phyloP scores from a whole-genome alignment of 768 basidiomycete genomes.

The Lactarius sanguifluus region DNA sequence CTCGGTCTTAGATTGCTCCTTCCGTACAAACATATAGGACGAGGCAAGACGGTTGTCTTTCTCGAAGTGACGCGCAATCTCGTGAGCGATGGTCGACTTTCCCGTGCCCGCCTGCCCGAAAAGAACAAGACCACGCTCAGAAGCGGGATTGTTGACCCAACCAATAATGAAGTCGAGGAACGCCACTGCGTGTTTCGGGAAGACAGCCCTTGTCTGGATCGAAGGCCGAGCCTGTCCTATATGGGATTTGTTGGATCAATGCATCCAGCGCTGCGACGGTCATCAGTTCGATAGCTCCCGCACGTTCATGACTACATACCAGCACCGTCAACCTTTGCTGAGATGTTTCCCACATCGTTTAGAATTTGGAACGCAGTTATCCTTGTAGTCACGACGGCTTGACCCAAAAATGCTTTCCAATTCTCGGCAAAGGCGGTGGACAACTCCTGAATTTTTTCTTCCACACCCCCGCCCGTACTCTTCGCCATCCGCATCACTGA shows the following conservation, averaged over 20 bases:
- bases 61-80: neutral
- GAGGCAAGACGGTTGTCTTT: neutral
- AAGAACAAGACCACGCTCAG: neutral
- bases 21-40: neutral
- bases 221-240: no score
- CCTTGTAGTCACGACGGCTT: neutral
- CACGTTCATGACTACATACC: neutral
- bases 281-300: neutral
- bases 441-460: neutral
- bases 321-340: neutral
- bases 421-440: neutral
- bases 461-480: neutral
- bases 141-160: neutral
- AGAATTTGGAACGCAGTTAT: slow-evolving; percentile 1
- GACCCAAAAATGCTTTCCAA: neutral
- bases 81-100: neutral
- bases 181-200: neutral
- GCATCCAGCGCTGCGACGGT: no score
- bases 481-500: neutral
- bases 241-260: no score
- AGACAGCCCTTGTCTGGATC: no score
- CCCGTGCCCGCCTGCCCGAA: neutral
- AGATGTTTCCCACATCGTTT: neutral
- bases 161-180: neutral
- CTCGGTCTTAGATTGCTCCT: neutral